Evolutionary conservation across 768 basidiomycete species (phyloP).

Genomic region (Hericium rajendrae): DNA sequence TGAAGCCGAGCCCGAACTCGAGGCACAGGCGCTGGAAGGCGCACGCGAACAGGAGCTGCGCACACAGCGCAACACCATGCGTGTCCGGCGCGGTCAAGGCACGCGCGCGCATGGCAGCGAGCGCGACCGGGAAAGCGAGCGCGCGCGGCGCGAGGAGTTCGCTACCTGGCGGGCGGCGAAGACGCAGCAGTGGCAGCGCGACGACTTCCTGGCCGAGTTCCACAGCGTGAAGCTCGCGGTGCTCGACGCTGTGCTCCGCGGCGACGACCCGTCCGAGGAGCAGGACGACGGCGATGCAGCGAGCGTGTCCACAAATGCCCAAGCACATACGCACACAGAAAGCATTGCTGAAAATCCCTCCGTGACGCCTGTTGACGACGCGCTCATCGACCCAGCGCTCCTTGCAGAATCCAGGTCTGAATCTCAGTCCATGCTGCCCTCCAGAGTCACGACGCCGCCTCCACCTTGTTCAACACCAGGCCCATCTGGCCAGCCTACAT

Average conservation of each 20-base stretch:
- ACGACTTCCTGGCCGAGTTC: constrained; percentile 24
- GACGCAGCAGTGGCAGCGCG: constrained; percentile 14
- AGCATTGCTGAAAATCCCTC: not conserved
- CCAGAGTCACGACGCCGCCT: not conserved
- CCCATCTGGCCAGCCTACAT: no score
- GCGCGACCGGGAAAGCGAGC: constrained; percentile 18
- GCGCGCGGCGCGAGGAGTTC: constrained; percentile 1
- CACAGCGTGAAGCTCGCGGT: constrained; percentile 25
- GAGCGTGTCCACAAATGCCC: not conserved
- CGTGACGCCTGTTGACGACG: constrained; percentile 1
- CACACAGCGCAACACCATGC: not conserved
- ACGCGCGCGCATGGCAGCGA: constrained; percentile 4
- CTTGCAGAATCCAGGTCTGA: constrained; percentile 17
- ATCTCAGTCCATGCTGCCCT: not conserved
- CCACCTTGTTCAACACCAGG: not conserved
- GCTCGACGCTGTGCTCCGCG: constrained; percentile 14
- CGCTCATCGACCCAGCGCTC: constrained; percentile 23
- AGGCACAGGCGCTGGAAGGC: not conserved
- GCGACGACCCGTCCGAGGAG: not conserved
- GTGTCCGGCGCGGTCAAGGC: not conserved
- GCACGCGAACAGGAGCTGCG: not conserved
- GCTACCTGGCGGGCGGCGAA: not conserved
- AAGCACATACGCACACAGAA: not conserved
- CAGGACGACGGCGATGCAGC: constrained; percentile 14
- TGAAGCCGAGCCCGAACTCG: constrained; percentile 1